A percentile compares a stretch with the other conserved stretches of the same genome.
Conservation (phyloP, 371 early-diverging fungal genomes). For the Chytridium lagenaria region DNA sequence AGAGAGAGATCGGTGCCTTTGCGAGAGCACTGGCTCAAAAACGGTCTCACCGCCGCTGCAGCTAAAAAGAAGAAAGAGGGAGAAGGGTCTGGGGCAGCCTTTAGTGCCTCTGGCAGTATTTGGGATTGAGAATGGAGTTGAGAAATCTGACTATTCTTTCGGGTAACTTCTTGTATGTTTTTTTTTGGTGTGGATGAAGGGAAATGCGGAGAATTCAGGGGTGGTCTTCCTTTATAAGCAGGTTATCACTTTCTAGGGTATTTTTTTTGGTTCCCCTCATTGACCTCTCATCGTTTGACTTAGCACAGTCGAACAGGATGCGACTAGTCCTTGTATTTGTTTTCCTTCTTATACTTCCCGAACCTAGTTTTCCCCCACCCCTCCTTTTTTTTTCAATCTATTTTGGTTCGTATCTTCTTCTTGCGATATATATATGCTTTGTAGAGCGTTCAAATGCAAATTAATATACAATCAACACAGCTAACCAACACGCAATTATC, state of each 20-base stretch:
- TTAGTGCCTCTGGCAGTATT: conserved; percentile 4
- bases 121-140: conserved; percentile 17
- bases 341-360: no score
- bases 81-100: background rate
- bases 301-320: background rate
- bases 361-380: no score
- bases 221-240: background rate
- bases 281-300: background rate
- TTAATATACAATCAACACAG: no score
- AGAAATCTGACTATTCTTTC: background rate
- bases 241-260: background rate
- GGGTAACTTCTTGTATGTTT: background rate
- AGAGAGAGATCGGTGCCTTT: conserved; percentile 9
- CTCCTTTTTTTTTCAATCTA: no score
- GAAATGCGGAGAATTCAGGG: background rate
- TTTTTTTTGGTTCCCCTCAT: background rate
- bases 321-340: background rate
- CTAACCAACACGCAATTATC: no score
- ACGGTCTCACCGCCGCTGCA: background rate
- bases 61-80: background rate
- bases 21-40: conserved; percentile 3
- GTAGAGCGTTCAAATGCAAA: no score
- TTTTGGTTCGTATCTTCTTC: no score
- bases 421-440: no score
- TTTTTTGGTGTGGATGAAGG: background rate